Percentiles rank a stretch among this genome's conserved stretches.
These are phyloP conservation scores for Gelatoporia subvermispora DNA, from an alignment of 768 basidiomycete species.

Conservation along the genomic window DNA sequence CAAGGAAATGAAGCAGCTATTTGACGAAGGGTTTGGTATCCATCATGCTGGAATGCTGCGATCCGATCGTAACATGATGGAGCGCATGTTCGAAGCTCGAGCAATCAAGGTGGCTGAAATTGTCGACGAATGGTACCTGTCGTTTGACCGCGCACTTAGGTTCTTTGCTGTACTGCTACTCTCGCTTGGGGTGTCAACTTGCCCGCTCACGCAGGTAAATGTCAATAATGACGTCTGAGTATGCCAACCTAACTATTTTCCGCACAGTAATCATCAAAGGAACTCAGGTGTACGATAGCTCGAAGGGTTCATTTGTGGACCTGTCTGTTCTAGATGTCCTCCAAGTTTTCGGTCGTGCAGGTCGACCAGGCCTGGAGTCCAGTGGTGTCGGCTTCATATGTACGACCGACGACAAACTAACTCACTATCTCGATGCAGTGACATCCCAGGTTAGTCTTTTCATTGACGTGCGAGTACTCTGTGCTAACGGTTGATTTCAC, in stretches of 20 bases:
- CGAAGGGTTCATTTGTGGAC: conserved; percentile 86
- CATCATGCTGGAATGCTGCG: conserved; percentile 99
- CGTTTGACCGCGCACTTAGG: conserved; percentile 44
- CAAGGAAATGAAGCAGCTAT: conserved; percentile 94
- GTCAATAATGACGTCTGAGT: conserved; percentile 7
- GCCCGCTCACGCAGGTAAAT: conserved; percentile 89
- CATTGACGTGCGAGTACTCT: neutral
- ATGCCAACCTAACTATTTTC: conserved; percentile 1
- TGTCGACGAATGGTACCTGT: neutral
- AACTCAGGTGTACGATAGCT: conserved; percentile 92
- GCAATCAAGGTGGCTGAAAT: conserved; percentile 71
- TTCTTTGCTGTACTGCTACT: conserved; percentile 96
- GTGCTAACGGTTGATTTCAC: conserved; percentile 3
- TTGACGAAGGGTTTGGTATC: conserved; percentile 90
- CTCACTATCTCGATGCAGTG: conserved; percentile 85
- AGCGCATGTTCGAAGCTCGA: conserved; percentile 85
- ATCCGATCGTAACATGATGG: conserved; percentile 91
- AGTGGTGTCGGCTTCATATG: conserved; percentile 98
- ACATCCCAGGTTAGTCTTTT: conserved; percentile 67
- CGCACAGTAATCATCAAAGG: conserved; percentile 87
- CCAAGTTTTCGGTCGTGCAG: conserved; percentile 97
- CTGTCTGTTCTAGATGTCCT: conserved; percentile 92
- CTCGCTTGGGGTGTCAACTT: conserved; percentile 99
- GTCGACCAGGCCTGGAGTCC: conserved; percentile 78
- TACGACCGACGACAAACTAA: conserved; percentile 88